phyloP scores from a whole-genome alignment of 176 grass and related monocot genomes.

The Poa annua region DNA sequence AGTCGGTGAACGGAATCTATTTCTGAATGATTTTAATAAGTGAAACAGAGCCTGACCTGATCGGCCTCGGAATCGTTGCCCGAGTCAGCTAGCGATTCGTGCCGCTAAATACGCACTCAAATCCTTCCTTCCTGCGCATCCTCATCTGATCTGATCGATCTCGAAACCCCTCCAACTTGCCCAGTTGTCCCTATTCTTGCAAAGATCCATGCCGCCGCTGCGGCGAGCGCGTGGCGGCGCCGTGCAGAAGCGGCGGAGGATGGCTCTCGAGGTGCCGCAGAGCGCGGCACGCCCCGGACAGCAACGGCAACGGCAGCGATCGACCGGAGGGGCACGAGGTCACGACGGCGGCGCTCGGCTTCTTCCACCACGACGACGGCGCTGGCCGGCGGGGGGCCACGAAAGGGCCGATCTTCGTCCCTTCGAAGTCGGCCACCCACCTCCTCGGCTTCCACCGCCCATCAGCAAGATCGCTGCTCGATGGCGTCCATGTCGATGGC shows the following conservation, averaged over 20 bases:
- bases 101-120: too few relatives aligned
- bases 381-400: not conserved
- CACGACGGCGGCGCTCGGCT: not conserved
- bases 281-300: not conserved
- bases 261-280: constrained; percentile 5
- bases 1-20: too few relatives aligned
- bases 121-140: too few relatives aligned
- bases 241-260: not conserved
- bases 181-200: too few relatives aligned
- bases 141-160: too few relatives aligned
- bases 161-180: too few relatives aligned
- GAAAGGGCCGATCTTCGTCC: not conserved
- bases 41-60: too few relatives aligned
- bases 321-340: not conserved
- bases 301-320: not conserved
- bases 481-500: not conserved
- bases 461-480: too few relatives aligned
- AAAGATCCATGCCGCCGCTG: not conserved
- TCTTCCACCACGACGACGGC: not conserved
- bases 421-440: not conserved
- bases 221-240: not conserved
- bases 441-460: not conserved
- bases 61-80: too few relatives aligned
- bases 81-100: too few relatives aligned
- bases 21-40: too few relatives aligned